Evolutionary conservation across 192 early-diverging fungal species (phyloP).

Genomic region (Backusella morwellensis): DNA sequence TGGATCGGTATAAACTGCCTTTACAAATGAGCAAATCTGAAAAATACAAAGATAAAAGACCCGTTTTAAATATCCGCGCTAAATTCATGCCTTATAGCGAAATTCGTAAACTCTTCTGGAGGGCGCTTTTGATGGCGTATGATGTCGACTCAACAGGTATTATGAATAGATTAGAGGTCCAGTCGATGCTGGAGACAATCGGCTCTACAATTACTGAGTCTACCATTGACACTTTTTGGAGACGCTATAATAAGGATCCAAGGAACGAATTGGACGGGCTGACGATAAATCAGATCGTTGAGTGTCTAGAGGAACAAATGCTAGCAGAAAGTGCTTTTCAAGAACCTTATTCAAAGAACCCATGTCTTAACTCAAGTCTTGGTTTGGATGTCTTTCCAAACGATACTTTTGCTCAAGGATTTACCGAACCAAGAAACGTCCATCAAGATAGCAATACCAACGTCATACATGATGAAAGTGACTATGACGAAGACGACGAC

Average conservation of each 20-base stretch:
- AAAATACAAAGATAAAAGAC: conserved; percentile 37
- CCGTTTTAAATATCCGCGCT: conserved; percentile 51
- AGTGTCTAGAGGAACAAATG: conserved; percentile 55
- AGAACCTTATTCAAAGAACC: not conserved
- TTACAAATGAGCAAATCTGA: conserved; percentile 34
- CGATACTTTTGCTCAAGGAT: not conserved
- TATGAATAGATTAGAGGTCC: conserved; percentile 60
- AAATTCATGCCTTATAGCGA: conserved; percentile 66
- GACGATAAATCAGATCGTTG: conserved; percentile 59
- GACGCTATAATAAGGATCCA: conserved; percentile 38
- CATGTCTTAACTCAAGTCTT: not conserved
- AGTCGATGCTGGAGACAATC: conserved; percentile 69
- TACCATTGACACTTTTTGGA: conserved; percentile 61
- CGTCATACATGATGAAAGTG: not conserved
- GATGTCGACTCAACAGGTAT: conserved; percentile 57
- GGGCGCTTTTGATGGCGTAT: conserved; percentile 57
- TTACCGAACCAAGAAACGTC: not conserved
- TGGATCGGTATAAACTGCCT: conserved; percentile 41
- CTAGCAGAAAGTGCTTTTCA: not conserved
- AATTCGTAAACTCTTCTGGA: conserved; percentile 70
- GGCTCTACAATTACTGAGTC: conserved; percentile 65
- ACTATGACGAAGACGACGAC: conserved; percentile 21
- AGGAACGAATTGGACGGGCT: conserved; percentile 48
- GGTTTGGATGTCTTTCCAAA: not conserved
- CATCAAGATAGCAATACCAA: not conserved